Evolutionary conservation across 2,329 filamentous ascomycete genomes (phyloP).

Genomic region (Penicillium olsonii): DNA sequence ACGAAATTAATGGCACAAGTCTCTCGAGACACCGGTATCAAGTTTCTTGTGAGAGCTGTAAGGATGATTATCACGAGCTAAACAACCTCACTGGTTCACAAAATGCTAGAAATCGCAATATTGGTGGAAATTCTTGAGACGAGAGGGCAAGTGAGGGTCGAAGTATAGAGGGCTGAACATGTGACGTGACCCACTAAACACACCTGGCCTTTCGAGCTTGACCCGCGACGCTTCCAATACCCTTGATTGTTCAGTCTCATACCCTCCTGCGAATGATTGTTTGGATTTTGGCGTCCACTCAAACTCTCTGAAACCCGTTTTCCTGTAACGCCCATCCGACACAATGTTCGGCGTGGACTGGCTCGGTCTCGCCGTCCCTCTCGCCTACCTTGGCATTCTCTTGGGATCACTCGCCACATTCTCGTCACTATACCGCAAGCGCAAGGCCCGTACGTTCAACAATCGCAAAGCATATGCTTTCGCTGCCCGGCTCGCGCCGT

Average conservation of each 20-base stretch:
- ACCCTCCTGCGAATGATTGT: not conserved
- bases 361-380: constrained; percentile 80
- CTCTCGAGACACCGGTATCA: not conserved
- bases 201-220: constrained; percentile 25
- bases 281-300: not conserved
- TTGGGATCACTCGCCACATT: constrained; percentile 88
- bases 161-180: constrained; percentile 16
- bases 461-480: not conserved
- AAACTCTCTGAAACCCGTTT: not conserved
- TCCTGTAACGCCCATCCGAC: constrained; percentile 8
- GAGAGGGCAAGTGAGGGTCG: not conserved
- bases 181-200: constrained; percentile 31
- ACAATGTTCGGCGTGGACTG: constrained; percentile 63
- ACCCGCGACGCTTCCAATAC: not conserved
- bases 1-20: constrained; percentile 1
- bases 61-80: too few species aligned
- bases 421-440: constrained; percentile 87
- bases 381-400: constrained; percentile 86
- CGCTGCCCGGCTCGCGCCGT: not conserved
- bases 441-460: constrained; percentile 71
- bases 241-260: not conserved
- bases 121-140: too few species aligned
- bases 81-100: too few species aligned
- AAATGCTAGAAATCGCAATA: too few species aligned
- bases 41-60: not conserved